Conservation (phyloP, 352 stramenopile genomes). For the Phytophthora pluvialis region DNA sequence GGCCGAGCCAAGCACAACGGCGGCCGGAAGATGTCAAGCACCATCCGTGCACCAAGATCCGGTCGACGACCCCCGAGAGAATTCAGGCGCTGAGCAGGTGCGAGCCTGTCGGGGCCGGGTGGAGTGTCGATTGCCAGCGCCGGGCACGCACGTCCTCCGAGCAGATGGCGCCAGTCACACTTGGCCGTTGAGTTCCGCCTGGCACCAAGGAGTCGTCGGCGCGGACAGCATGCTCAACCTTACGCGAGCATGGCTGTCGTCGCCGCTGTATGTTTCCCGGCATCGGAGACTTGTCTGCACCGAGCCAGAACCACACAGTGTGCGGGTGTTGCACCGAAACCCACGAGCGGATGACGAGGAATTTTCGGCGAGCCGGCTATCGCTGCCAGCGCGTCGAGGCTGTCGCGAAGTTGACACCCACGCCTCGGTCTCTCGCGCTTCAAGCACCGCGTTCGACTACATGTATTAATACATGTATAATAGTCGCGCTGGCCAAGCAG, state of each 20-base stretch:
- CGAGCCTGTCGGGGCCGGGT: constrained; percentile 8
- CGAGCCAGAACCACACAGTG: constrained; percentile 15
- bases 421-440: constrained; percentile 11
- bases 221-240: constrained; percentile 23
- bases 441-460: constrained; percentile 22
- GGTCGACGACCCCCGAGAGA: constrained; percentile 9
- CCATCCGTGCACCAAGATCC: constrained; percentile 31
- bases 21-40: constrained; percentile 28
- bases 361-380: constrained; percentile 36
- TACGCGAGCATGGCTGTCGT: neutral
- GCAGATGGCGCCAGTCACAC: constrained; percentile 28
- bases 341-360: constrained; percentile 38
- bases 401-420: constrained; percentile 21
- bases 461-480: too few species aligned
- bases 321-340: constrained; percentile 33
- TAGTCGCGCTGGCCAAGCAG: constrained; percentile 23
- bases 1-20: constrained; percentile 7
- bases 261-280: constrained; percentile 7
- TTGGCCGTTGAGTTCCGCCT: constrained; percentile 23
- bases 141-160: constrained; percentile 22
- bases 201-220: constrained; percentile 23
- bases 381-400: neutral
- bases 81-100: constrained; percentile 10
- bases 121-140: constrained; percentile 33
- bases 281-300: constrained; percentile 25